Evolutionary conservation across 768 basidiomycete species (phyloP), one percentile per base, ranked within the genome.

Genomic region (Cyclocybe aegerita): DNA sequence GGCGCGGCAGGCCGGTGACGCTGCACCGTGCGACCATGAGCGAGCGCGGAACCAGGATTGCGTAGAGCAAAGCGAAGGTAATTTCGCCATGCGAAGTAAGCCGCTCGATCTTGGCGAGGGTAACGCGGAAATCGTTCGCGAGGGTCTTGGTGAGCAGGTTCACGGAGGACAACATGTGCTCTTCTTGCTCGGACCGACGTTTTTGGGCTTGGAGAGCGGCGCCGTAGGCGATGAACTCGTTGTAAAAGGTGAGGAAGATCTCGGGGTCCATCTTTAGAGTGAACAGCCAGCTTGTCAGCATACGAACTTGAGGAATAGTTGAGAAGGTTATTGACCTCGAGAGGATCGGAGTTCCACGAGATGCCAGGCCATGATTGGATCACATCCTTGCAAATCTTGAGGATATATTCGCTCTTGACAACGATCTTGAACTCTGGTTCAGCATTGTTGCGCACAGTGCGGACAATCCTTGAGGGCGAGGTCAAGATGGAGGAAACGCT

Each of bases 261-360:
- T 83, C 76, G 0, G 82, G 82, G 50, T 81, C 78, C 41, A 84
- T 65, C 82, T 83, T 55, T 10, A 12, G 12, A 9, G 14, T 14
- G 32, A 39, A 12, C n/a, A 40, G 52, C n/a, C 30, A 46, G 31
- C 7, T 12, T n/a, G 7, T 12, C 9, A 35, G 23, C 4, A 16
- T 30, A 10, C 1, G 4, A 29, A 9, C 35, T 34, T 8, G 7
- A 29, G 4, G 36, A 8, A 16, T 7, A 7, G 1, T 39, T 16
- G 2, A n/a, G 32, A 30, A 31, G 37, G 6, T 23, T 51, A 44
- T 49, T 6, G 58, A 82, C 82, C 65, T 80, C 77, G 8, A 85
- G 69, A 6, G 81, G 81, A 29, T 81, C 77, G 4, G 77, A 61
- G 33, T 79, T 77, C 83, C 84, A 86, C 7, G 83, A 83, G 17